Evolutionary conservation across 139 green algal species (phyloP).

Genomic region (Tetratostichococcus sp.): DNA sequence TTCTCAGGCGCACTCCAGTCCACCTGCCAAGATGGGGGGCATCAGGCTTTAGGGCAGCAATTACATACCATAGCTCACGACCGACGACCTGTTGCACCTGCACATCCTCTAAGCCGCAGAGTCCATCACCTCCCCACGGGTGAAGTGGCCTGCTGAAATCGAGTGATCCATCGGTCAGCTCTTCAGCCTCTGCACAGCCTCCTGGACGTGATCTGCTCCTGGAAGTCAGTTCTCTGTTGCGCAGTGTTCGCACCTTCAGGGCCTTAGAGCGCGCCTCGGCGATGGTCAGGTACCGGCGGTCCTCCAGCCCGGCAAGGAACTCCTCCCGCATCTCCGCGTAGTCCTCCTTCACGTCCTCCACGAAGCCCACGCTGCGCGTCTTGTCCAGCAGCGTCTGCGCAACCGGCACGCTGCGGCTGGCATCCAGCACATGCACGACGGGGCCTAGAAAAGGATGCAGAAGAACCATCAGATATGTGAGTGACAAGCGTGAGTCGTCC

Average conservation of each 20-base stretch:
- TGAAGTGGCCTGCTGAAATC: no score
- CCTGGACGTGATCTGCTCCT: no score
- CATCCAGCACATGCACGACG: constrained; percentile 95
- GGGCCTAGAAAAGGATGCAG: constrained; percentile 24
- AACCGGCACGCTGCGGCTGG: constrained; percentile 88
- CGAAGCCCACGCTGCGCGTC: constrained; percentile 17
- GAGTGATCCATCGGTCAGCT: no score
- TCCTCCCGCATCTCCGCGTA: constrained; percentile 93
- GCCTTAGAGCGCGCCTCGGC: constrained; percentile 31
- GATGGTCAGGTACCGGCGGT: constrained; percentile 82
- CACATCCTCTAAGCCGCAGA: no score
- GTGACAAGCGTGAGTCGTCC: no score
- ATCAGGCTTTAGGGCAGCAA: no score
- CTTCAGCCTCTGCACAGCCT: no score
- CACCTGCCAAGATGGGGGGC: constrained; percentile 33
- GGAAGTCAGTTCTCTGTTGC: no score
- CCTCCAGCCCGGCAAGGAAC: constrained; percentile 94
- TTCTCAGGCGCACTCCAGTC: constrained; percentile 83
- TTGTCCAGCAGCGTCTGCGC: constrained; percentile 69
- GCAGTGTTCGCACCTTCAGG: constrained; percentile 18
- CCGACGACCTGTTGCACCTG: no score
- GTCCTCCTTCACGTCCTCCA: constrained; percentile 63
- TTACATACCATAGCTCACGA: no score
- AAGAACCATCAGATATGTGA: no score
- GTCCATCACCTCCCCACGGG: no score